Conservation (phyloP, 306 rosid genomes). For the Amphicarpaea edgeworthii region DNA sequence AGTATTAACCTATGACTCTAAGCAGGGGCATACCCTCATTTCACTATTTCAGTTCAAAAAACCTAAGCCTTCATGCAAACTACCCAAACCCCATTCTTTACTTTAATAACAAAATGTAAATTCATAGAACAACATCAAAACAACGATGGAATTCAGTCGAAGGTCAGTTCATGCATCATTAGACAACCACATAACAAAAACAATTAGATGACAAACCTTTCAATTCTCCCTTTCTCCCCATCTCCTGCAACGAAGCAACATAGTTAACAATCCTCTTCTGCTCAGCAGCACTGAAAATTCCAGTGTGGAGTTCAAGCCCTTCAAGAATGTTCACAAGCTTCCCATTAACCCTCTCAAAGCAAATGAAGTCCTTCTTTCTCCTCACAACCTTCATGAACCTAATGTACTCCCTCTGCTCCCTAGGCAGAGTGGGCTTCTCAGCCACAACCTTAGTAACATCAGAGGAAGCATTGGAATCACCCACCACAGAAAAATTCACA, state of each 20-base stretch:
- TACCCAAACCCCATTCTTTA: not conserved
- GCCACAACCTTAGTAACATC: constrained; percentile 47
- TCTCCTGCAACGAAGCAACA: constrained; percentile 69
- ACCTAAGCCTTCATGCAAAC: not conserved
- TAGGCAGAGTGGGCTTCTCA: constrained; percentile 71
- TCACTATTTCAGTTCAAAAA: not conserved
- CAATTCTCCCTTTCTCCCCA: constrained; percentile 76
- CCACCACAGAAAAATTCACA: not conserved
- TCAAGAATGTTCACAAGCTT: constrained; percentile 73
- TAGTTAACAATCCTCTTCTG: constrained; percentile 79
- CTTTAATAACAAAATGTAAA: not conserved
- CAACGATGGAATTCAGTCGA: not conserved
- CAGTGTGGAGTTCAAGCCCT: constrained; percentile 92
- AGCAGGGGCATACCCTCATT: not conserved
- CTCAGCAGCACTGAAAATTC: constrained; percentile 87
- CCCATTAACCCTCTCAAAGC: constrained; percentile 78
- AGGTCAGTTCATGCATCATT: not conserved
- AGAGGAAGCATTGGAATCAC: constrained; percentile 43
- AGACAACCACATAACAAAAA: not conserved
- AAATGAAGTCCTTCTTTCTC: constrained; percentile 70
- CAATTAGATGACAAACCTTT: constrained; percentile 68
- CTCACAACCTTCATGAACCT: constrained; percentile 74
- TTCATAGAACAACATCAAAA: constrained; percentile 20
- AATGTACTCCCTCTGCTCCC: constrained; percentile 80
- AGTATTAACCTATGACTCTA: not conserved